A percentile compares a stretch with the other conserved stretches of the same genome.
phyloP scores from a whole-genome alignment of 2,329 filamentous ascomycete genomes.

The Leptographium radiaticola region DNA sequence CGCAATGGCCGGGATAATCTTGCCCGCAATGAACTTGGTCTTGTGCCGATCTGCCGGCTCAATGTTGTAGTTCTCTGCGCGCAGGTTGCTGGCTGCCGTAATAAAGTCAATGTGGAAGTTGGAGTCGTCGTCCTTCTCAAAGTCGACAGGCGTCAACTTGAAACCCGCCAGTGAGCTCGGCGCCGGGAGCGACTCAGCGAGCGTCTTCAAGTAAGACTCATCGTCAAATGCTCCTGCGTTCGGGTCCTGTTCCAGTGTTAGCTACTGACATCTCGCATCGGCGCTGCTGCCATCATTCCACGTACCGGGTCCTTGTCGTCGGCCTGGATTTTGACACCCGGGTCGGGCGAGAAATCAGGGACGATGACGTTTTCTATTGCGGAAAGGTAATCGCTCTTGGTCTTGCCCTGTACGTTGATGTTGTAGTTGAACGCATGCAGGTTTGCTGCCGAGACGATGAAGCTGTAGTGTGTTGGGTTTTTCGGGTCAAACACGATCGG shows the following conservation, averaged over 20 bases:
- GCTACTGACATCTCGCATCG: not conserved
- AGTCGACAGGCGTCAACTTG: constrained; percentile 84
- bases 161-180: constrained; percentile 75
- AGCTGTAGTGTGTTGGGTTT: constrained; percentile 77
- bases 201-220: constrained; percentile 57
- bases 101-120: constrained; percentile 99
- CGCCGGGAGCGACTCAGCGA: constrained; percentile 60
- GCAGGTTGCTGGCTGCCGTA: constrained; percentile 88
- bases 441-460: constrained; percentile 78
- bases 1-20: constrained; percentile 97
- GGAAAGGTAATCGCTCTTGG: constrained; percentile 59
- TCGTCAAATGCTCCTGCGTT: constrained; percentile 62
- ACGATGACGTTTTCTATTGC: constrained; percentile 89
- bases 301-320: constrained; percentile 79
- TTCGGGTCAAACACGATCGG: constrained; percentile 76
- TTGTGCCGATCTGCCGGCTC: constrained; percentile 84
- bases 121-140: constrained; percentile 93
- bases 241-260: constrained; percentile 48
- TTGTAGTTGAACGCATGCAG: constrained; percentile 97
- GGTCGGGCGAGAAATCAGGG: constrained; percentile 83
- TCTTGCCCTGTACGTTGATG: constrained; percentile 70
- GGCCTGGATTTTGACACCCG: constrained; percentile 90
- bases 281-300: constrained; percentile 6
- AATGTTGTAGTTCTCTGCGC: constrained; percentile 97
- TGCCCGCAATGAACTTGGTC: constrained; percentile 99